phyloP scores from a whole-genome alignment of 305 asterid genomes.

The Solanum hybrid region DNA sequence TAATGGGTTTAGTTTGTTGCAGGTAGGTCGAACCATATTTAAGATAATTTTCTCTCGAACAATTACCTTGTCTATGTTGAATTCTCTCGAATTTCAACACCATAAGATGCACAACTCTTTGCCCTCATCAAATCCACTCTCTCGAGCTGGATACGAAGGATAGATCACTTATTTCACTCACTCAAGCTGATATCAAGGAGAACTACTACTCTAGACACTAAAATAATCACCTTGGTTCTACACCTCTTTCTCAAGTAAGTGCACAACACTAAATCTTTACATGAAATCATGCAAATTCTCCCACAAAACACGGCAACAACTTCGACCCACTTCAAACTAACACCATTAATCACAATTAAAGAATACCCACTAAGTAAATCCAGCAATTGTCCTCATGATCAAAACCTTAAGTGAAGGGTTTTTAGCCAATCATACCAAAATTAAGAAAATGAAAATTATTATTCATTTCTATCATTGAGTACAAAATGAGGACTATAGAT shows the following conservation, averaged over 20 bases:
- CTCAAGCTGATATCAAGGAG: neutral
- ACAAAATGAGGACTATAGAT: neutral
- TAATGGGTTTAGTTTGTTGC: neutral
- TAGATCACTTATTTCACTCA: neutral
- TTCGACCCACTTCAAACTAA: neutral
- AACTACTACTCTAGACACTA: neutral
- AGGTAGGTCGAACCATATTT: neutral
- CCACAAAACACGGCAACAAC: neutral
- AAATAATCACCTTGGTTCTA: neutral
- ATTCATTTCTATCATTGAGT: neutral
- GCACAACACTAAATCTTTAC: neutral
- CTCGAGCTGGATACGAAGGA: neutral
- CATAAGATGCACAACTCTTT: neutral
- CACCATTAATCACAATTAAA: neutral
- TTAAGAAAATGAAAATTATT: neutral
- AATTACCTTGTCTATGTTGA: neutral
- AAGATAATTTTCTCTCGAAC: neutral
- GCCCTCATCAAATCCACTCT: neutral
- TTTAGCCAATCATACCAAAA: neutral
- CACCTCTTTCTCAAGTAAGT: neutral
- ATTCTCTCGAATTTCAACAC: neutral
- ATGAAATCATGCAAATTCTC: neutral
- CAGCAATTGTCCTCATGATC: neutral
- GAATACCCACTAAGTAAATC: neutral
- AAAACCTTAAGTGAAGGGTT: neutral